These are phyloP conservation scores for Xylaria venustula DNA, from an alignment of 495 filamentous ascomycete genomes.

Conservation along the genomic window DNA sequence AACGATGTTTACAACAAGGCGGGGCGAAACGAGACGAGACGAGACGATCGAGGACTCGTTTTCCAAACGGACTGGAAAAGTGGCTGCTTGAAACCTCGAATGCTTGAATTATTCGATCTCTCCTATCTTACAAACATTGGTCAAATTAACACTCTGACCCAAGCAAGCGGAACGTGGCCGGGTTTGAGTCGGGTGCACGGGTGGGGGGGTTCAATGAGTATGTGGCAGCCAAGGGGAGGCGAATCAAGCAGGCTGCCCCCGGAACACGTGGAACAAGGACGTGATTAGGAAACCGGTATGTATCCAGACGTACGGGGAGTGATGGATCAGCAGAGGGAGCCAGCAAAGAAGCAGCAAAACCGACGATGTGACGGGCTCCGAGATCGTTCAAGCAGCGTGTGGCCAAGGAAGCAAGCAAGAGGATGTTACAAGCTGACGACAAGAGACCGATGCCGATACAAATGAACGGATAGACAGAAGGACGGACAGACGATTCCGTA, in stretches of 20 bases:
- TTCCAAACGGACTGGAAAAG: neutral
- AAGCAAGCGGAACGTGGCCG: conserved; percentile 3
- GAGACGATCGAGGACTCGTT: neutral
- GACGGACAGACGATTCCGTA: neutral
- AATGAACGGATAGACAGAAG: neutral
- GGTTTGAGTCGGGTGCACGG: neutral
- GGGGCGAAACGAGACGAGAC: neutral
- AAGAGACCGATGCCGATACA: neutral
- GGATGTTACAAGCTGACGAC: neutral
- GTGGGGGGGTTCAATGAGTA: neutral
- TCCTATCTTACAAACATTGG: neutral
- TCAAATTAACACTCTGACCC: conserved; percentile 10
- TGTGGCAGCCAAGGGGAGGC: conserved; percentile 2
- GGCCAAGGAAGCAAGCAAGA: neutral
- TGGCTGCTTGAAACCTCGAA: neutral
- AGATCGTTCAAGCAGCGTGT: neutral
- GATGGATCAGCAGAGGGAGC: neutral
- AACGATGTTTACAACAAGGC: no score
- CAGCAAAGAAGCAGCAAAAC: conserved; percentile 5
- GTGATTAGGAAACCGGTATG: neutral
- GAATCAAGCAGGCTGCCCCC: neutral
- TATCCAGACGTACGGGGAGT: conserved; percentile 14
- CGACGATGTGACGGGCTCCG: neutral
- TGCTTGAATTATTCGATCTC: neutral
- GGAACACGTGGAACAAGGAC: neutral